Evolutionary conservation across 441 rosid genomes (phyloP), one percentile per base, ranked within the genome.

Genomic region (Erodium moschatum): DNA sequence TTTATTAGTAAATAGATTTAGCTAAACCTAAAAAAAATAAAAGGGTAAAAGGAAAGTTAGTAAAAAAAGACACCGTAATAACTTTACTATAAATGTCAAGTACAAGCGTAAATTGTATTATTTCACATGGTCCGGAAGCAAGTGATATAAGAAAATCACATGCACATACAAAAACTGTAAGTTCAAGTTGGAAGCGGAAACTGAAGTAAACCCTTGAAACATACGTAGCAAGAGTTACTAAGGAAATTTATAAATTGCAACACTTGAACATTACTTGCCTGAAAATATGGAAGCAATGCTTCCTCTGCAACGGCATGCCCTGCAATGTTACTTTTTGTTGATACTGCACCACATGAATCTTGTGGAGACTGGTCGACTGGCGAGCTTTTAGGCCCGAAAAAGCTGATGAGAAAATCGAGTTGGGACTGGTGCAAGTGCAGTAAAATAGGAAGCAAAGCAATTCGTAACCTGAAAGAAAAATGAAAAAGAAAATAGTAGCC

Each of bases 401-500:
- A 92, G 75, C 80, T 78, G 72, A 87, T 79, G 69, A 95, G 95
- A 81, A 95, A 95, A 78, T 95, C 96, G 72, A 92, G 88, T 60
- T 96, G 99, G 80, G 88, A 78, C 79, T 96, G 99, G 84, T 92
- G 98, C 79, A 96, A 95, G 79, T 90, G 98, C 81, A 96, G 80
- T 73, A 80, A 76, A 77, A 90, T 71, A 75, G 99, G 98, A 79
- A 92, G 93, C 73, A 90, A 78, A 63, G 92, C 91, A 69, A 89
- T 73, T 65, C 81, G 82, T 76, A 92, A 85, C 85, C 98, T 96
- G 88, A 20, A 80, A 71, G 48, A 56, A 69, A 67, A 67, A 76
- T 46, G 38, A 66, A 75, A 69, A n/a, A n/a, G n/a, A 44, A 69
- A 67, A 71, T 18, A 74, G 31, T 61, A n/a, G n/a, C n/a, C n/a